These are phyloP conservation scores for Ophiobolus disseminans DNA, from an alignment of 2,329 filamentous ascomycete species.

Conservation along the genomic window DNA sequence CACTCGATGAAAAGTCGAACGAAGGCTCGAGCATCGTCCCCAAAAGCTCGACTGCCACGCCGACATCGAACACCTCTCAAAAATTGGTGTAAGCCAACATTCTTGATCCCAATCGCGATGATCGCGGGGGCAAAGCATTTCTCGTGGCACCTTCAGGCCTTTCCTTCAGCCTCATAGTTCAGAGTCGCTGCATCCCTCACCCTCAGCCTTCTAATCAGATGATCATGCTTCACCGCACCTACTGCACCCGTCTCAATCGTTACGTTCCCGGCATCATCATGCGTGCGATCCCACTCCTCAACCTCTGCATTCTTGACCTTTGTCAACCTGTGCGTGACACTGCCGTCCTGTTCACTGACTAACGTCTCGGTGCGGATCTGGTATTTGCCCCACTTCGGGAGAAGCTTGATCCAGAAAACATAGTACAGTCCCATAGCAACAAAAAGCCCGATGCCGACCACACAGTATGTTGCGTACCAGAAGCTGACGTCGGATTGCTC, in stretches of 20 bases:
- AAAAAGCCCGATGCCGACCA: constrained; percentile 63
- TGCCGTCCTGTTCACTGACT: constrained; percentile 33
- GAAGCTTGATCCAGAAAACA: constrained; percentile 34
- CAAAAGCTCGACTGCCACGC: background rate
- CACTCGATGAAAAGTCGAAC: no score
- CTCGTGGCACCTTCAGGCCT: no score
- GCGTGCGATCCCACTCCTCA: constrained; percentile 39
- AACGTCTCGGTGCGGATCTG: constrained; percentile 36
- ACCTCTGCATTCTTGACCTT: constrained; percentile 34
- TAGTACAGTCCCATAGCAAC: constrained; percentile 32
- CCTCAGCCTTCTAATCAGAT: background rate
- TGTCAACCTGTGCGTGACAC: constrained; percentile 33
- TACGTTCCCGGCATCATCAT: constrained; percentile 28
- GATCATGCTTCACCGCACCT: background rate
- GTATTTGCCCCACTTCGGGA: constrained; percentile 33
- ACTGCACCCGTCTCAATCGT: background rate
- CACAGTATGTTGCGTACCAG: constrained; percentile 75
- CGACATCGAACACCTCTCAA: no score
- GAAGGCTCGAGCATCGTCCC: no score
- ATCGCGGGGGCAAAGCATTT: background rate
- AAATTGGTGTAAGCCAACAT: no score
- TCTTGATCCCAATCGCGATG: no score
- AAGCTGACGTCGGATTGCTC: constrained; percentile 70
- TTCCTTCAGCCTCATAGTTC: background rate
- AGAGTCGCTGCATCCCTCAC: background rate